Conservation (phyloP, 208 protist species). For the Acanthamoeba healyi region DNA sequence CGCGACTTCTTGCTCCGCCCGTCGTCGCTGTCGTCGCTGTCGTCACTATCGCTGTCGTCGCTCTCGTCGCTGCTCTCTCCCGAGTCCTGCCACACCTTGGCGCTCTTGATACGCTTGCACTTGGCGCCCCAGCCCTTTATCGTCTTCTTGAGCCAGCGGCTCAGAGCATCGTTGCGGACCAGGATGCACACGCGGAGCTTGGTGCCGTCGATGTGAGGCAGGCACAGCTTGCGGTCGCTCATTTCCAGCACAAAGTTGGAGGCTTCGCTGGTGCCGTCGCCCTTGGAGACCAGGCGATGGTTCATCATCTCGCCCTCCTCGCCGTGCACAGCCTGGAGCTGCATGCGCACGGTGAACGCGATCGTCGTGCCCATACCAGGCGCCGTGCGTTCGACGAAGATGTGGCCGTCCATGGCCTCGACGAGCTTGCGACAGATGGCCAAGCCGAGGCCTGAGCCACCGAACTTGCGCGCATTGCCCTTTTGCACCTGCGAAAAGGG, state of each 20-base stretch:
- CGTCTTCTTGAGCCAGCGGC: not conserved
- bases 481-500: conserved; percentile 52
- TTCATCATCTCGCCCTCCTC: not conserved
- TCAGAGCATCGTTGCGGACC: not conserved
- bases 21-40: not conserved
- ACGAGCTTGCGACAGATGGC: conserved; percentile 16
- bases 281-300: not conserved
- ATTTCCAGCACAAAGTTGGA: not conserved
- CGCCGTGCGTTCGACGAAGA: conserved; percentile 14
- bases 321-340: too few relatives aligned
- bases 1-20: not conserved
- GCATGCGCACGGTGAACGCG: not conserved
- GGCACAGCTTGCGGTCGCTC: conserved; percentile 23
- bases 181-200: conserved; percentile 25
- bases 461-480: conserved; percentile 3
- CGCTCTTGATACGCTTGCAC: conserved; percentile 30
- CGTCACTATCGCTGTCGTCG: not conserved
- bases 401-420: conserved; percentile 2
- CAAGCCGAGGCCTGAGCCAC: not conserved
- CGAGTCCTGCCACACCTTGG: not conserved
- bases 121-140: conserved; percentile 40
- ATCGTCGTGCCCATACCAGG: not conserved
- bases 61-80: not conserved
- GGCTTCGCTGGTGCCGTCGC: not conserved
- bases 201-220: not conserved